phyloP scores from a whole-genome alignment of 768 basidiomycete species.

The Jaapia argillacea region DNA sequence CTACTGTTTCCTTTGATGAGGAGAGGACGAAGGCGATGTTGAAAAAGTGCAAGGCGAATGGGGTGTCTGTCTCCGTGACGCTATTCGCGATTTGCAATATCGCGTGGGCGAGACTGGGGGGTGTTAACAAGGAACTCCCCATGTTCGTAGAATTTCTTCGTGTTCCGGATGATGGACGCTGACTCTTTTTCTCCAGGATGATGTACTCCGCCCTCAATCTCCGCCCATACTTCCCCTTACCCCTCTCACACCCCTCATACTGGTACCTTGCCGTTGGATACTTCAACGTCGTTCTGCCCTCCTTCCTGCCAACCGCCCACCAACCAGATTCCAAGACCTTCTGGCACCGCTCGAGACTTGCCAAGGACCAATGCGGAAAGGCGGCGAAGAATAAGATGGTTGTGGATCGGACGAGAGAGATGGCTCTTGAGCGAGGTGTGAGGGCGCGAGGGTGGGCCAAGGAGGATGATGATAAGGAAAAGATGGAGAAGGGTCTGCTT shows the following conservation, averaged over 20 bases:
- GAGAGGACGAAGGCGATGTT: slow-evolving; percentile 53
- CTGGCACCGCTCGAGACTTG: slow-evolving; percentile 65
- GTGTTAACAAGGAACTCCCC: slow-evolving; percentile 36
- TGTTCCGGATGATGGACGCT: background rate
- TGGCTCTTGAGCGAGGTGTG: slow-evolving; percentile 52
- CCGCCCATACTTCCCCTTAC: slow-evolving; percentile 38
- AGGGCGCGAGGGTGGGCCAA: slow-evolving; percentile 60
- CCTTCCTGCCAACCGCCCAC: slow-evolving; percentile 38
- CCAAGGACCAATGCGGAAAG: slow-evolving; percentile 55
- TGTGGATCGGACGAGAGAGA: slow-evolving; percentile 48
- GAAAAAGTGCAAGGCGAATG: slow-evolving; percentile 57
- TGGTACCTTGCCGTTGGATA: slow-evolving; percentile 79
- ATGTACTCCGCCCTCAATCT: slow-evolving; percentile 84
- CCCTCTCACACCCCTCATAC: slow-evolving; percentile 46
- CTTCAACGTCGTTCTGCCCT: slow-evolving; percentile 74
- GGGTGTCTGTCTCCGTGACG: slow-evolving; percentile 66
- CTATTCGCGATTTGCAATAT: slow-evolving; percentile 69
- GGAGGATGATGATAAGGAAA: slow-evolving; percentile 59
- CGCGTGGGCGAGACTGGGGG: slow-evolving; percentile 53
- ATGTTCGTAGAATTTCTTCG: slow-evolving; percentile 34
- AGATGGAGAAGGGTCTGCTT: slow-evolving; percentile 23
- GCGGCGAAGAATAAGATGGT: slow-evolving; percentile 57
- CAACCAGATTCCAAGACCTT: slow-evolving; percentile 40
- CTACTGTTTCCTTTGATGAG: slow-evolving; percentile 49
- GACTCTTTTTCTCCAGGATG: slow-evolving; percentile 32